phyloP scores from a whole-genome alignment of 1,139 yeast genomes.

The Candida dubliniensis region DNA sequence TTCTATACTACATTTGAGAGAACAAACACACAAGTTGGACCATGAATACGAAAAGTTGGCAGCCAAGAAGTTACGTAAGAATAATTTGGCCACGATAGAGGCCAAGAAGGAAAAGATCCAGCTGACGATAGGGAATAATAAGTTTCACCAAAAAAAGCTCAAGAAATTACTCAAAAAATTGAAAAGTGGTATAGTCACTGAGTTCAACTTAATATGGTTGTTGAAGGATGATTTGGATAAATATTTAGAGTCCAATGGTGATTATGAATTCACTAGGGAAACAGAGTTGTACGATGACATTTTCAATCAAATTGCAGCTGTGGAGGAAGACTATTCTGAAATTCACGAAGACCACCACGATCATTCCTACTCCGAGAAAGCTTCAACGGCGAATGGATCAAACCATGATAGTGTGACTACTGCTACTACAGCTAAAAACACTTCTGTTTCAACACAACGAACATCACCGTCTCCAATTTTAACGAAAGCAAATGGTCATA shows the following conservation, averaged over 20 bases:
- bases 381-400: background rate
- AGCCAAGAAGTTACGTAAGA: slow-evolving; percentile 43
- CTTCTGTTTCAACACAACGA: background rate
- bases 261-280: slow-evolving; percentile 36
- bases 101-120: slow-evolving; percentile 47
- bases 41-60: slow-evolving; percentile 41
- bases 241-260: slow-evolving; percentile 41
- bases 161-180: slow-evolving; percentile 33
- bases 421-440: background rate
- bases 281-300: slow-evolving; percentile 48
- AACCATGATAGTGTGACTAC: slow-evolving; percentile 2
- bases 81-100: slow-evolving; percentile 37
- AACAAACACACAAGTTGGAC: slow-evolving; percentile 37
- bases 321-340: slow-evolving; percentile 17
- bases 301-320: slow-evolving; percentile 22
- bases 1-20: slow-evolving; percentile 30
- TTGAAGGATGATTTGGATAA: slow-evolving; percentile 44
- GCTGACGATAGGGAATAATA: slow-evolving; percentile 32
- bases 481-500: slow-evolving; percentile 4
- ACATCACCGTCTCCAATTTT: slow-evolving; percentile 4
- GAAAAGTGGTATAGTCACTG: slow-evolving; percentile 30
- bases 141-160: slow-evolving; percentile 42
- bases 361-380: background rate
- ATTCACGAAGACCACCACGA: slow-evolving; percentile 11
- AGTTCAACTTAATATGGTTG: slow-evolving; percentile 35